A percentile compares a stretch with the other conserved stretches of the same genome.
These are phyloP conservation scores for Stephania cephalantha DNA, from an alignment of 164 flowering plant genomes.

Conservation along the genomic window DNA sequence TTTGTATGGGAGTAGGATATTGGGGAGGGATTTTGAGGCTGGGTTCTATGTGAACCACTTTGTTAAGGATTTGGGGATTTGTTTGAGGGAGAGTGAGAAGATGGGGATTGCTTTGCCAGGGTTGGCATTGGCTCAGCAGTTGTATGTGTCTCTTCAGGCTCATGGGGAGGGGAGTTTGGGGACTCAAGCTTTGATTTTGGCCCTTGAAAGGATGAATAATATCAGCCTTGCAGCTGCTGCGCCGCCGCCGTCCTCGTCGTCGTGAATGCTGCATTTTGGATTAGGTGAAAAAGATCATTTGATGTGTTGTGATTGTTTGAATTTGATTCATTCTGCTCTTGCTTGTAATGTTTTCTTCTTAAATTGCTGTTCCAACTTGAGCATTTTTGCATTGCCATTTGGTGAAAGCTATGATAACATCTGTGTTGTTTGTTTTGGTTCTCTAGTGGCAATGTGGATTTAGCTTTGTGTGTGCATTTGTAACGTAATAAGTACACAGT, in stretches of 20 bases:
- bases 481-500: too few species aligned
- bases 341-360: too few species aligned
- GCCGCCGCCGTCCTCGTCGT: neutral
- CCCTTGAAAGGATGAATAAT: constrained; percentile 86
- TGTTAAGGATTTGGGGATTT: constrained; percentile 91
- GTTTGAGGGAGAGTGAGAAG: constrained; percentile 74
- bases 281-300: neutral
- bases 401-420: too few species aligned
- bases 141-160: constrained; percentile 77
- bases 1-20: constrained; percentile 61
- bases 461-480: too few species aligned
- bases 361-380: too few species aligned
- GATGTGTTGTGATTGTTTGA: too few species aligned
- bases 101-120: constrained; percentile 89
- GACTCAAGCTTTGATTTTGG: constrained; percentile 72
- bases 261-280: neutral
- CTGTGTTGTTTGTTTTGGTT: too few species aligned
- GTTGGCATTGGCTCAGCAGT: constrained; percentile 84
- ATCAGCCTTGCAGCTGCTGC: constrained; percentile 9
- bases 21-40: constrained; percentile 78
- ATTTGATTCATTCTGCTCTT: too few species aligned
- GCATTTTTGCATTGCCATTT: too few species aligned
- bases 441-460: too few species aligned
- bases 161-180: constrained; percentile 87
- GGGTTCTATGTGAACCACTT: constrained; percentile 90